Evolutionary conservation across 1,284 basidiomycete species (phyloP).

Genomic region (Marasmius oreades): DNA sequence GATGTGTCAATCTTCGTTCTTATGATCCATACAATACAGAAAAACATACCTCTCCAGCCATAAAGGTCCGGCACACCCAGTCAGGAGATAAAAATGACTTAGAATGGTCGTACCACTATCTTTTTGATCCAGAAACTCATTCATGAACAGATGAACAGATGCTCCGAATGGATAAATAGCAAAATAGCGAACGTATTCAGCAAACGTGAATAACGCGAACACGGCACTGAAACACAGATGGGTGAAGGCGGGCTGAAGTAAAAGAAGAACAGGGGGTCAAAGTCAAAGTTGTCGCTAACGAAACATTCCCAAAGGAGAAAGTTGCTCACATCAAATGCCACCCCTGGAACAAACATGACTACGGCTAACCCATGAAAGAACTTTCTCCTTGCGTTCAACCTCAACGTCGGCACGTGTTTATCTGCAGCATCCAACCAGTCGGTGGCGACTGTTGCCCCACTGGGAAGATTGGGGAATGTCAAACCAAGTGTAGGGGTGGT

Average conservation of each 20-base stretch:
- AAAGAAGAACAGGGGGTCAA: too few species aligned
- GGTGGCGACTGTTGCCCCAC: slow-evolving; percentile 65
- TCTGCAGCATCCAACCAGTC: slow-evolving; percentile 85
- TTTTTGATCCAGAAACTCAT: slow-evolving; percentile 95
- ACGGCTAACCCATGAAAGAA: slow-evolving; percentile 97
- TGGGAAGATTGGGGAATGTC: slow-evolving; percentile 50
- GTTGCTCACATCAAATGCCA: slow-evolving; percentile 83
- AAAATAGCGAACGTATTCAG: slow-evolving; percentile 96
- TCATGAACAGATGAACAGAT: slow-evolving; percentile 92
- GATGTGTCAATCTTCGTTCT: slow-evolving; percentile 10
- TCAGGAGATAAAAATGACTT: slow-evolving; percentile 95
- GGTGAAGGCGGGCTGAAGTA: slow-evolving; percentile 85
- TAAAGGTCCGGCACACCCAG: slow-evolving; percentile 89
- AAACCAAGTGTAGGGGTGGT: slow-evolving; percentile 28
- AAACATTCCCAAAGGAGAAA: background rate
- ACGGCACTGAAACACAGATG: slow-evolving; percentile 93
- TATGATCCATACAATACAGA: background rate
- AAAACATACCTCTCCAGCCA: slow-evolving; percentile 90
- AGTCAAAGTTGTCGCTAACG: slow-evolving; percentile 14
- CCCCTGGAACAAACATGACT: slow-evolving; percentile 93
- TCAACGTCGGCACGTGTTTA: slow-evolving; percentile 84
- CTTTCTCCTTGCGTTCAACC: slow-evolving; percentile 93
- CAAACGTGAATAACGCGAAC: slow-evolving; percentile 92
- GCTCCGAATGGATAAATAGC: slow-evolving; percentile 97
- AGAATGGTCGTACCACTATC: slow-evolving; percentile 96